phyloP scores from a whole-genome alignment of 2,329 filamentous ascomycete genomes.

The Fonsecaea monophora region DNA sequence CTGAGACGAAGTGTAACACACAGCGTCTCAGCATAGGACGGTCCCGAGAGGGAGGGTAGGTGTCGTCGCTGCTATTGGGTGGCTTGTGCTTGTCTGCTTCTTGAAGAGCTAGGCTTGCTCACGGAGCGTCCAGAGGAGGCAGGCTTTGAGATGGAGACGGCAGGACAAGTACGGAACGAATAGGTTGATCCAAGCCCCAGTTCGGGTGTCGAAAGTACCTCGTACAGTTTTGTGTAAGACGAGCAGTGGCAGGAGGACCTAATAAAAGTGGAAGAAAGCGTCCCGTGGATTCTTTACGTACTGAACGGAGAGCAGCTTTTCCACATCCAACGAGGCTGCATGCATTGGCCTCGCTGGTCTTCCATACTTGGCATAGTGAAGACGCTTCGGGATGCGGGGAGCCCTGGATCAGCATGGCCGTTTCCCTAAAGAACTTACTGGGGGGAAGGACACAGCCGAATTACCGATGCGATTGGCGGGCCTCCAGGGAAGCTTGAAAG shows the following conservation, averaged over 20 bases:
- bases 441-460: conserved; percentile 9
- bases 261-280: conserved; percentile 1
- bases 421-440: conserved; percentile 8
- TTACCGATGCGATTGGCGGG: conserved; percentile 4
- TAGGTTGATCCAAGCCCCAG: background rate
- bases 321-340: conserved; percentile 22
- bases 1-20: background rate
- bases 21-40: background rate
- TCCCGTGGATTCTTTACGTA: conserved; percentile 19
- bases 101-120: background rate
- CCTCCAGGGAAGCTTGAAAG: background rate
- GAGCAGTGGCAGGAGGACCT: background rate
- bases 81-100: background rate
- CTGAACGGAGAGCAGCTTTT: background rate
- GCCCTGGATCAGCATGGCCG: conserved; percentile 14
- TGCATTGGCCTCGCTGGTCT: background rate
- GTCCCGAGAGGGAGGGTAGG: background rate
- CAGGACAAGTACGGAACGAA: background rate
- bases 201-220: background rate
- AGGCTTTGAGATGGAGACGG: background rate
- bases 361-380: conserved; percentile 13
- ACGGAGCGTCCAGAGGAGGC: background rate
- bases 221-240: background rate
- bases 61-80: background rate
- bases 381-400: conserved; percentile 21